Conservation (phyloP, 2,329 filamentous ascomycete genomes). For the Cladophialophora psammophila region DNA sequence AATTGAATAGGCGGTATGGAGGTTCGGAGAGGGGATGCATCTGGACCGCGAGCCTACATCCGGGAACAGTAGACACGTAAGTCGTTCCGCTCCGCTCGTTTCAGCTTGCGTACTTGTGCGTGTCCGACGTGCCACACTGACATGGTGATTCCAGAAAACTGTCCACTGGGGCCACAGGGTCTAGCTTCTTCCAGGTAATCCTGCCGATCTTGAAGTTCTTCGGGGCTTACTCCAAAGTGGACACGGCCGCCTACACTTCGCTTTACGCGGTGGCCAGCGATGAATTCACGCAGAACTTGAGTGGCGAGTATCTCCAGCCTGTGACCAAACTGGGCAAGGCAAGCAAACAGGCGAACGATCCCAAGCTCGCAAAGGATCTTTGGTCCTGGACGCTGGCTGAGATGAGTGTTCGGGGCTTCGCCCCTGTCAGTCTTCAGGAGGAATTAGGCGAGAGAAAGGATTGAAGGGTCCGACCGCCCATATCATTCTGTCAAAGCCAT, state of each 20-base stretch:
- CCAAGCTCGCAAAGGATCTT: slow-evolving; percentile 2
- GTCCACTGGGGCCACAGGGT: not conserved
- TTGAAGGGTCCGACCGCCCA: too few relatives aligned
- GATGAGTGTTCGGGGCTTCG: not conserved
- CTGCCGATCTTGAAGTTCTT: not conserved
- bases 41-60: too few relatives aligned
- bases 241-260: not conserved
- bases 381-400: not conserved
- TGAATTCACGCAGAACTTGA: not conserved
- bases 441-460: not conserved
- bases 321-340: not conserved
- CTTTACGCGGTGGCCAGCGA: not conserved
- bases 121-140: too few relatives aligned
- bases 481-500: too few relatives aligned
- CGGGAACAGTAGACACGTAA: too few relatives aligned
- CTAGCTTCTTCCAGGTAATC: not conserved
- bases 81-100: too few relatives aligned
- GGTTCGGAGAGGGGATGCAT: too few relatives aligned
- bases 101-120: too few relatives aligned
- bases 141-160: not conserved
- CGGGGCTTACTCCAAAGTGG: not conserved
- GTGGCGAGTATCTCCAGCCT: slow-evolving; percentile 1
- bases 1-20: too few relatives aligned
- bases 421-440: not conserved
- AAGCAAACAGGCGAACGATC: not conserved